Base-by-base conservation (phyloP, 2,329 filamentous ascomycete species). In the Mycocentrospora acerina region DNA sequence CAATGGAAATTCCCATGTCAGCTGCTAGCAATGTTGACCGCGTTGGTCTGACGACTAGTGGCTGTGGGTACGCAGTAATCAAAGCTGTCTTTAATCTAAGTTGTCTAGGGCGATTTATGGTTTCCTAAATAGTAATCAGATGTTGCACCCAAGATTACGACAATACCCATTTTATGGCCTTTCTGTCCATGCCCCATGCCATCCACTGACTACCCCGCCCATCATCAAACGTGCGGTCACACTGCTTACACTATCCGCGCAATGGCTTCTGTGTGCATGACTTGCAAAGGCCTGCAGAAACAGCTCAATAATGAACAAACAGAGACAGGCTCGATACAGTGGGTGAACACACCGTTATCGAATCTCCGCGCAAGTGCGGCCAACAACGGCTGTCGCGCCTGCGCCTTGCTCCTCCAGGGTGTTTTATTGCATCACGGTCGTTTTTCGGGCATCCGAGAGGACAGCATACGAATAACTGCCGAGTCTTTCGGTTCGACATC, bases 331-430 rank as follows among this genome's bases (percentile, higher is more conserved):
- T 42, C 50, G 7, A 33, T 55, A 29, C 44, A 51, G 15, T 60
- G 55, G 55, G 40, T 64, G 37, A 57, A 54, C 41, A 57, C 60
- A 30, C 59, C 55, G 7, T 32, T 67, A 35, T 44, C 60, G 45
- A 48, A 40, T 17, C 45, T 67, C 32, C 57, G 60, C 34, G 40
- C 39, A 29, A 66, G 62, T 33, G 54, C 58, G 8, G 48, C 45
- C 32, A 47, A 38, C 37, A 22, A 22, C 19, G 5, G 19, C 19
- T 67, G 63, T 41, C 59, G 59, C 29, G 55, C 59, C 17, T 67
- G 63, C 43, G 56, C 59, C 7, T 38, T 66, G 24, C 46, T 67
- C 29, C 51, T 66, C 10, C 60, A 65, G 38, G 62, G 62, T 16
- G 43, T 64, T 30, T 40, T 65, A 6, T 32, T 65, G 31, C 59